A percentile compares a stretch with the other conserved stretches of the same genome.
phyloP scores from a whole-genome alignment of 305 asterid species.

The Ajuga reptans region DNA sequence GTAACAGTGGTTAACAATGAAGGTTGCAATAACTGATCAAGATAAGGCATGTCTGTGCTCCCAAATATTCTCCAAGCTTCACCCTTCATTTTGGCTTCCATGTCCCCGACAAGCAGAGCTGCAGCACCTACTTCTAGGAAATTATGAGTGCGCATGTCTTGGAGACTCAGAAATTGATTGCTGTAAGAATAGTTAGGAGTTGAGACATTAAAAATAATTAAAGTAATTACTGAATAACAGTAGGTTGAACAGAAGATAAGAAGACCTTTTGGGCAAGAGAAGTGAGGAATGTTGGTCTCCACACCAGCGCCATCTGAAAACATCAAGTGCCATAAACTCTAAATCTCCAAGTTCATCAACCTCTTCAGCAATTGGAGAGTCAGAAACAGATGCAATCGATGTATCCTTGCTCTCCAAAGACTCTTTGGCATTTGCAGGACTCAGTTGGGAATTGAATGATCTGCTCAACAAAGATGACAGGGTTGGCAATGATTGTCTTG shows the following conservation, averaged over 20 bases:
- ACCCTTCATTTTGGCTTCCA: slow-evolving; percentile 94
- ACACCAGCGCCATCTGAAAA: slow-evolving; percentile 94
- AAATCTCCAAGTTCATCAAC: slow-evolving; percentile 60
- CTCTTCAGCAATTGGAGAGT: slow-evolving; percentile 72
- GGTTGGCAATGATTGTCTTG: slow-evolving; percentile 85
- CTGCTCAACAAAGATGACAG: slow-evolving; percentile 83
- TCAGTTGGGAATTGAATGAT: slow-evolving; percentile 83
- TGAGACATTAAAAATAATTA: slow-evolving; percentile 14
- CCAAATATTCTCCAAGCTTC: slow-evolving; percentile 78
- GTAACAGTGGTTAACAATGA: slow-evolving; percentile 95
- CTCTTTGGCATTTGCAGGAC: slow-evolving; percentile 73
- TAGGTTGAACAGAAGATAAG: slow-evolving; percentile 25
- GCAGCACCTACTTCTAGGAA: slow-evolving; percentile 98
- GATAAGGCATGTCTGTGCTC: slow-evolving; percentile 84
- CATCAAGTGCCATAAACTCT: slow-evolving; percentile 74
- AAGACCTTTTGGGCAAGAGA: slow-evolving; percentile 71
- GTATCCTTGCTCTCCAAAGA: slow-evolving; percentile 73
- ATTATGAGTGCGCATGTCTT: slow-evolving; percentile 61
- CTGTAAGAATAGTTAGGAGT: slow-evolving; percentile 44
- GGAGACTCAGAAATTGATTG: slow-evolving; percentile 63
- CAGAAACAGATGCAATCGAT: slow-evolving; percentile 60
- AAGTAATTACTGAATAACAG: slow-evolving; percentile 14
- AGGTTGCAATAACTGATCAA: slow-evolving; percentile 93
- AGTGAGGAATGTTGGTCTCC: slow-evolving; percentile 71
- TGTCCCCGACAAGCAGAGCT: slow-evolving; percentile 94